These are phyloP conservation scores for Parathielavia appendiculata DNA, from an alignment of 495 filamentous ascomycete species.

Conservation along the genomic window DNA sequence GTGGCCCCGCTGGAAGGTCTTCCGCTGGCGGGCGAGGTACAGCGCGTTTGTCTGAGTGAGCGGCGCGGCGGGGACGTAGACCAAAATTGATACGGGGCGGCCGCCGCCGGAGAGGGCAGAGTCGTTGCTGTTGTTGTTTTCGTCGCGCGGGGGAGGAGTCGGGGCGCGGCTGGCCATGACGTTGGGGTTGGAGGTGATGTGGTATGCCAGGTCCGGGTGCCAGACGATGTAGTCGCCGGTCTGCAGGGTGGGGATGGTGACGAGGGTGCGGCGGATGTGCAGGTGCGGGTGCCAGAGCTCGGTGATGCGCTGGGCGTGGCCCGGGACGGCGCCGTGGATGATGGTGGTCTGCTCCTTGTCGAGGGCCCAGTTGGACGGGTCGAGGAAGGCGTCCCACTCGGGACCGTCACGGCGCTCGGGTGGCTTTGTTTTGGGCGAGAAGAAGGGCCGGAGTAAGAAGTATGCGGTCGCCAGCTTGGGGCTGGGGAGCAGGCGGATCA, in stretches of 20 bases:
- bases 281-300: constrained; percentile 74
- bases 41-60: constrained; percentile 71
- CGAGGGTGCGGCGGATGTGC: constrained; percentile 65
- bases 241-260: constrained; percentile 67
- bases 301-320: constrained; percentile 74
- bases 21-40: constrained; percentile 72
- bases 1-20: constrained; percentile 59
- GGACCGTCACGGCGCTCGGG: constrained; percentile 34
- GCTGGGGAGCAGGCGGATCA: constrained; percentile 78
- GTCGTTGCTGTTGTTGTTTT: not conserved
- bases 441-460: constrained; percentile 83
- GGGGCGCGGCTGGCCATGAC: constrained; percentile 34
- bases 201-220: constrained; percentile 70
- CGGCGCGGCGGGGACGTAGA: constrained; percentile 83
- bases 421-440: constrained; percentile 50
- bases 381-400: constrained; percentile 49
- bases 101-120: not conserved
- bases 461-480: constrained; percentile 80
- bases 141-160: constrained; percentile 29
- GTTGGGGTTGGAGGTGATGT: constrained; percentile 43
- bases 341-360: constrained; percentile 46
- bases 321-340: constrained; percentile 77
- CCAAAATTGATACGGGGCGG: constrained; percentile 36
- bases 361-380: constrained; percentile 53
- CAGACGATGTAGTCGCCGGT: constrained; percentile 89